Evolutionary conservation across 805 yeast species (phyloP).

Genomic region (Ogataea angusta): DNA sequence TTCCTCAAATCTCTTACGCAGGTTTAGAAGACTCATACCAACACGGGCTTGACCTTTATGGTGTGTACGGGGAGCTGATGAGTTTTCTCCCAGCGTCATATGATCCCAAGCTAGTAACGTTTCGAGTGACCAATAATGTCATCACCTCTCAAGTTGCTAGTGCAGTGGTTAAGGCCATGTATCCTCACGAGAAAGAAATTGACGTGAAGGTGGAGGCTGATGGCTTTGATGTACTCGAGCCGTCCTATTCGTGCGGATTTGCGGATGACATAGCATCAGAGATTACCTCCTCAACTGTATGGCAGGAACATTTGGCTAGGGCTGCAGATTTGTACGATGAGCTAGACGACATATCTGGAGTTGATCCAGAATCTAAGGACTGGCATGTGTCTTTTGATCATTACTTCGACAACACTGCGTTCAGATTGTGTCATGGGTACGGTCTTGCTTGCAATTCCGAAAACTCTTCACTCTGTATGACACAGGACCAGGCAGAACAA

Average conservation of each 20-base stretch:
- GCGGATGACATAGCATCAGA: conserved; percentile 27
- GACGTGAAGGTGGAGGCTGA: conserved; percentile 32
- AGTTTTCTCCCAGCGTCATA: conserved; percentile 36
- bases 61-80: conserved; percentile 35
- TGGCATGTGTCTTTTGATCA: conserved; percentile 36
- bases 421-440: conserved; percentile 37
- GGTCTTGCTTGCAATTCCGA: conserved; percentile 30
- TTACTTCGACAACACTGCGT: conserved; percentile 40
- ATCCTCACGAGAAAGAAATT: conserved; percentile 30
- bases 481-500: conserved; percentile 34
- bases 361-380: conserved; percentile 17
- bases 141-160: conserved; percentile 41
- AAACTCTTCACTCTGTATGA: conserved; percentile 24
- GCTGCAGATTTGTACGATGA: conserved; percentile 27
- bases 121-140: conserved; percentile 38
- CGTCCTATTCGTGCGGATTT: conserved; percentile 33
- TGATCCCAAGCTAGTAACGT: conserved; percentile 28
- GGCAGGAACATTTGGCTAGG: conserved; percentile 36
- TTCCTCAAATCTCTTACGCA: conserved; percentile 39
- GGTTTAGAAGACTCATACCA: conserved; percentile 38
- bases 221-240: conserved; percentile 36
- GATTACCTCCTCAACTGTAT: conserved; percentile 30
- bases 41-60: conserved; percentile 39
- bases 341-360: conserved; percentile 31
- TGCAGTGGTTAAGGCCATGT: conserved; percentile 36